These are phyloP conservation scores for Eucommia ulmoides DNA, from an alignment of 257 asterid species.

Conservation along the genomic window DNA sequence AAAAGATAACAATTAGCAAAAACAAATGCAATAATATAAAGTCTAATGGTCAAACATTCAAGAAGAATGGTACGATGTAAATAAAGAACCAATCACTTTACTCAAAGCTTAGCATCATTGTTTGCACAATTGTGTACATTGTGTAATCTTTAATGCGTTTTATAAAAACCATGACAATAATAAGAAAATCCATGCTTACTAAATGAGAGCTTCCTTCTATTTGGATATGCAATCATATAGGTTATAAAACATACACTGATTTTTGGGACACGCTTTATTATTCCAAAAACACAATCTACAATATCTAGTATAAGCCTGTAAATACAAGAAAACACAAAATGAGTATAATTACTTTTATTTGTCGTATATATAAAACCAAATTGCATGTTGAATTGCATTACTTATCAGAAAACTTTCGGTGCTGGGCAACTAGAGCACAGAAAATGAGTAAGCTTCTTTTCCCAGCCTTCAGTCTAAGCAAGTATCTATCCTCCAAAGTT, in stretches of 20 bases:
- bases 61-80: too few relatives aligned
- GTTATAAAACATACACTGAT: conserved; percentile 20
- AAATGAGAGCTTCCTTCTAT: too few relatives aligned
- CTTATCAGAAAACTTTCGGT: conserved; percentile 30
- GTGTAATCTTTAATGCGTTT: too few relatives aligned
- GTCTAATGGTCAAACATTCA: too few relatives aligned
- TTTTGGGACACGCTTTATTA: conserved; percentile 20
- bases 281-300: conserved; percentile 12
- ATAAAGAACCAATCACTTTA: too few relatives aligned
- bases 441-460: conserved; percentile 33
- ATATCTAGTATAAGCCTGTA: conserved; percentile 30
- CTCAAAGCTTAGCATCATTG: too few relatives aligned
- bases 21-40: too few relatives aligned
- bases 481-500: conserved; percentile 10
- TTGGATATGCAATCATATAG: too few relatives aligned
- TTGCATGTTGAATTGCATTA: conserved; percentile 11
- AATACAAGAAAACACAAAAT: conserved; percentile 10
- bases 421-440: conserved; percentile 27
- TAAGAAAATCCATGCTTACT: too few relatives aligned
- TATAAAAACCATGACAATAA: too few relatives aligned
- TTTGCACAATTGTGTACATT: too few relatives aligned
- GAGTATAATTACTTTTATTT: neutral
- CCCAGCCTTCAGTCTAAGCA: conserved; percentile 20
- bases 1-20: too few relatives aligned
- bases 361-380: conserved; percentile 7